Evolutionary conservation across 352 stramenopile genomes (phyloP), one percentile per base, ranked within the genome.

Genomic region (Phytophthora chlamydospora): DNA sequence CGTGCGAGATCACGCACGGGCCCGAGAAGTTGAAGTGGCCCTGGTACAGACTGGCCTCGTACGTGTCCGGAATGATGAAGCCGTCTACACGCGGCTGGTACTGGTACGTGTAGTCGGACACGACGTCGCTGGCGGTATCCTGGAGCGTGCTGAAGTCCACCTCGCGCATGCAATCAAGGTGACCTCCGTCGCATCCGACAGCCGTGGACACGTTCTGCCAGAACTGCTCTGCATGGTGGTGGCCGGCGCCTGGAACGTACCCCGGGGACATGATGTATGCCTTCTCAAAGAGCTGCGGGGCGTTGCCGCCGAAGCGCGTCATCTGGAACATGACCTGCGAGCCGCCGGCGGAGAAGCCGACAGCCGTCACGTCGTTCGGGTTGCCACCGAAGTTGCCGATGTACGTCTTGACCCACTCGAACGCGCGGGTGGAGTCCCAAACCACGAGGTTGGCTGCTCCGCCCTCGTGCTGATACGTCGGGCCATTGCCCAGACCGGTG

Each of bases 361-460:
- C 54, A 13, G 66, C 61, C 6, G 66, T 75, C 19, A 75, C 51
- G 46, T 75, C 51, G 19, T 53, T 48, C 10, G 66, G 60, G 50
- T 75, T 49, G 3, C 67, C 67, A 19, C 67, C 67, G 40, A 76
- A 76, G 12, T 57, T 47, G 29, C 13, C 4, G 29, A 76, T 76
- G 48, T 76, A 62, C 43, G 44, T 36, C 34, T 60, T 40, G n/a
- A 72, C 62, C 67, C 67, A 75, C 42, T 68, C 17, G 34, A 68
- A 71, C 1, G 61, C 67, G 7, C 49, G 24, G 6, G 62, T 61
- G 16, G 62, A 52, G 33, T 75, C 65, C 31, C 65, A 64, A n/a
- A 68, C 24, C 4, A 40, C 45, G n/a, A 53, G 19, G 47, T 73
- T 73, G 47, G 59, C 45, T 6, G 40, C 58, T 5, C 59, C 50